Evolutionary conservation across 1,284 basidiomycete genomes (phyloP), one percentile per base, ranked within the genome.

Genomic region (Rhodotorula sp.): DNA sequence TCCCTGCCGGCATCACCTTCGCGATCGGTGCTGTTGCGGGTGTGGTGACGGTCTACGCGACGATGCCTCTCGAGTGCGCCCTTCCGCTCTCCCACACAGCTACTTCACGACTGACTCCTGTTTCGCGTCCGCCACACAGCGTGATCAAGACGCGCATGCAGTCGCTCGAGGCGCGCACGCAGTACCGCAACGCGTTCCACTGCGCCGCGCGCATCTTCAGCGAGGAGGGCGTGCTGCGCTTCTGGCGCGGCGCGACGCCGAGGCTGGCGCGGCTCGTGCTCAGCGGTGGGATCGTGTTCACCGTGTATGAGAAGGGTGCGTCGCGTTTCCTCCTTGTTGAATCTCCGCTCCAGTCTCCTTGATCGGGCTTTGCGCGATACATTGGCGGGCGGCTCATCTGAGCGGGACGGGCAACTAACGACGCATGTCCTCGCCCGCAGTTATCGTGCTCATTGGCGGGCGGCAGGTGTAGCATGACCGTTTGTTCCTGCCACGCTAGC

Each of bases 131-230:
- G n/a, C n/a, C n/a, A n/a, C n/a, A n/a, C 77, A 96, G 93, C 80
- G 94, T 98, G 25, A 88, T 98, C 83, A 98, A 98, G 83, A 98
- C 96, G 17, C 88, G 96, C 55, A 98, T 99, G 96, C 96, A 99
- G 81, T 90, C 92, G 1, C 85, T 98, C 45, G 87, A 89, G 75
- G 96, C 94, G 3, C 85, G 88, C 25, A 83, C 86, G 55, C 88
- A 93, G 75, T 99, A 98, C 82, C 87, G 88, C 54, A 97, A 95
- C 80, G 90, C 94, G 1, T 91, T 97, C 83, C 93, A 97, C 80
- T 98, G 95, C 80, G 92, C 89, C 7, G 94, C 94, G 80, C 86
- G 93, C 56, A 94, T 96, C 78, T 88, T 92, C 75, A 92, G 89
- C 0, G 78, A 78, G 65, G 79, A 80, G 65, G 79, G 79, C 21